Percentiles rank a stretch among this genome's conserved stretches.
Conservation (phyloP, 1,284 basidiomycete genomes). For the Apiotrichum sp. region DNA sequence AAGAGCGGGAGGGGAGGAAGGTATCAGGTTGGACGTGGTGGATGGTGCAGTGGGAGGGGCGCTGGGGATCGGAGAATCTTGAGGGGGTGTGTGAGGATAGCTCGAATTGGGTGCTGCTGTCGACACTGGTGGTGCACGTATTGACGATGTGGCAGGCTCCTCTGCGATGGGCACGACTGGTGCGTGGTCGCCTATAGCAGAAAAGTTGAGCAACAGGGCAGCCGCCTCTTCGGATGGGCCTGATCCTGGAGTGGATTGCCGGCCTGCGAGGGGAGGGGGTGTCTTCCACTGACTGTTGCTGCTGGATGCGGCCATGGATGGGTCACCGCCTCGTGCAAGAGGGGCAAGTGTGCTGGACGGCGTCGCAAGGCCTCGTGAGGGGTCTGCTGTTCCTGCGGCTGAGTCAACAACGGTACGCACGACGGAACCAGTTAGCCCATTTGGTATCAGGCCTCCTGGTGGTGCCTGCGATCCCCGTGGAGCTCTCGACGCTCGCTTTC, state of each 20-base stretch:
- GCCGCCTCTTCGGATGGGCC: conserved; percentile 25
- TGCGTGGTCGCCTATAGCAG: conserved; percentile 12
- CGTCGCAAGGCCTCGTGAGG: neutral
- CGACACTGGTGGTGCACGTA: neutral
- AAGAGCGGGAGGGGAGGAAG: conserved; percentile 13
- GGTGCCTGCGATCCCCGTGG: no score
- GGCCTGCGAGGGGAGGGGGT: neutral
- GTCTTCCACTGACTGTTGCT: neutral
- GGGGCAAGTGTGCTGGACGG: neutral
- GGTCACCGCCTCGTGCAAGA: no score
- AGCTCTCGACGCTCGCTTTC: no score
- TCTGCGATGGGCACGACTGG: conserved; percentile 5
- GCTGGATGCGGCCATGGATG: neutral
- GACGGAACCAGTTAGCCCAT: neutral
- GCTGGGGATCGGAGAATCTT: conserved; percentile 14
- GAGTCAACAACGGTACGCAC: neutral
- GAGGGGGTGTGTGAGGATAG: conserved; percentile 31
- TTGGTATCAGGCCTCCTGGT: no score
- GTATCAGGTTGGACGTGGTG: conserved; percentile 2
- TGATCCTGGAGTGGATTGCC: conserved; percentile 10
- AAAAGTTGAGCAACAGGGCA: conserved; percentile 30
- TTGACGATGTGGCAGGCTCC: neutral
- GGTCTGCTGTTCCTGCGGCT: neutral
- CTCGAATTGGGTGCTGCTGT: conserved; percentile 1
- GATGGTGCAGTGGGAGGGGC: conserved; percentile 3